These are phyloP conservation scores for Crithidia brevicula DNA, from an alignment of 208 protist species.

Conservation along the genomic window DNA sequence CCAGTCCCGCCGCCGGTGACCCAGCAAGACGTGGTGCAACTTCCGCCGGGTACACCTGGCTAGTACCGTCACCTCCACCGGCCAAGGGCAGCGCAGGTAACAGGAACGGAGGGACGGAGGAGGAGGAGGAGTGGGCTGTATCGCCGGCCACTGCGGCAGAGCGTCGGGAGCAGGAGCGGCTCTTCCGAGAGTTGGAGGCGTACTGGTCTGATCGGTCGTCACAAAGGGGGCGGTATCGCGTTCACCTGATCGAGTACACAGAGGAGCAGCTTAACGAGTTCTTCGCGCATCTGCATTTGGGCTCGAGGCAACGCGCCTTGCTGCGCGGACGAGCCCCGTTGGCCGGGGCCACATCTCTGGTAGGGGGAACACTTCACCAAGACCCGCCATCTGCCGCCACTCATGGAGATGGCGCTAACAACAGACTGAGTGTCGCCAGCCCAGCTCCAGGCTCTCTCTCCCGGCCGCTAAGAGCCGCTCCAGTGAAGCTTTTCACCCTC, in stretches of 20 bases:
- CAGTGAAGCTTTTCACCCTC: conserved; percentile 89
- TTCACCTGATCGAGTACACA: conserved; percentile 62
- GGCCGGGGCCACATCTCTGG: conserved; percentile 54
- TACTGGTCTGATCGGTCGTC: conserved; percentile 36
- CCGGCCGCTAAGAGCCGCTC: conserved; percentile 28
- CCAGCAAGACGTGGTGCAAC: too few relatives aligned
- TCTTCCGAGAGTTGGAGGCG: conserved; percentile 54
- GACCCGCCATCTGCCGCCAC: neutral
- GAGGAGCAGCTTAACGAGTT: conserved; percentile 69
- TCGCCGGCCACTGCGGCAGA: conserved; percentile 34
- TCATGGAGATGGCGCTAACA: neutral
- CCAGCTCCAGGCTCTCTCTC: neutral
- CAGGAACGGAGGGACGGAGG: neutral
- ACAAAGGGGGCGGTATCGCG: conserved; percentile 35
- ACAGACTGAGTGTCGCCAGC: neutral
- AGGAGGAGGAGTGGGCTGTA: conserved; percentile 7
- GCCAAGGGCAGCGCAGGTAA: neutral
- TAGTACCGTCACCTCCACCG: neutral
- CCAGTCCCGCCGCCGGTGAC: too few relatives aligned
- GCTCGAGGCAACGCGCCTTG: conserved; percentile 46
- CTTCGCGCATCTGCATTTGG: conserved; percentile 63
- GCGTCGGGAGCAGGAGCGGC: conserved; percentile 49
- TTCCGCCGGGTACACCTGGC: too few relatives aligned
- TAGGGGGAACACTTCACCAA: conserved; percentile 77
- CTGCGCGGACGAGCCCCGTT: conserved; percentile 72